Conservation (phyloP, 495 filamentous ascomycete genomes). For the Talaromyces ruber region DNA sequence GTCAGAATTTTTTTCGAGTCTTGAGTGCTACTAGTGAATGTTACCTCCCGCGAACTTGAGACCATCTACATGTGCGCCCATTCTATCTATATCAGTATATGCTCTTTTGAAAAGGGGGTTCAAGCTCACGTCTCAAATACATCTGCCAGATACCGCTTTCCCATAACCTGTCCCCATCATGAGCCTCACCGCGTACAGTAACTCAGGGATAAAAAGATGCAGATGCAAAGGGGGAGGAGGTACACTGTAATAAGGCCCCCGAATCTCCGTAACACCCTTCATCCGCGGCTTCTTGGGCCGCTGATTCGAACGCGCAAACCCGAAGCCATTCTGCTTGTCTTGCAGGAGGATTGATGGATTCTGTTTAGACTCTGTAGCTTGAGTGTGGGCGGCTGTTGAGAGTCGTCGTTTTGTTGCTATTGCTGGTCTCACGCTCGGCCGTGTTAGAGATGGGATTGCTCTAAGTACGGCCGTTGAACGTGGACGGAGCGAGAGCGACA, state of each 20-base stretch:
- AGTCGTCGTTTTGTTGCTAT: neutral
- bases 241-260: constrained; percentile 48
- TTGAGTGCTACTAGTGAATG: neutral
- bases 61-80: constrained; percentile 47
- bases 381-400: neutral
- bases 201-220: neutral
- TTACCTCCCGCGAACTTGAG: constrained; percentile 48
- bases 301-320: constrained; percentile 45
- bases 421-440: neutral
- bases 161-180: constrained; percentile 32
- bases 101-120: neutral
- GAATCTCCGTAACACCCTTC: constrained; percentile 46
- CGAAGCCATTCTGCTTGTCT: constrained; percentile 42
- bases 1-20: neutral
- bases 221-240: neutral
- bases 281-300: constrained; percentile 39
- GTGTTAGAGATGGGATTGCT: neutral
- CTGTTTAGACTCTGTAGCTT: neutral
- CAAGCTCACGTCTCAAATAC: constrained; percentile 38
- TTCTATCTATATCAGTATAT: constrained; percentile 6
- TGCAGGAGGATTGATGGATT: constrained; percentile 30
- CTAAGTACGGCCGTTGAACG: neutral
- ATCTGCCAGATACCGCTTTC: constrained; percentile 42
- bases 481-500: neutral
- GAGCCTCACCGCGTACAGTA: neutral